These are phyloP conservation scores for Leishmania arabica DNA, from an alignment of 208 protist species.

Conservation along the genomic window DNA sequence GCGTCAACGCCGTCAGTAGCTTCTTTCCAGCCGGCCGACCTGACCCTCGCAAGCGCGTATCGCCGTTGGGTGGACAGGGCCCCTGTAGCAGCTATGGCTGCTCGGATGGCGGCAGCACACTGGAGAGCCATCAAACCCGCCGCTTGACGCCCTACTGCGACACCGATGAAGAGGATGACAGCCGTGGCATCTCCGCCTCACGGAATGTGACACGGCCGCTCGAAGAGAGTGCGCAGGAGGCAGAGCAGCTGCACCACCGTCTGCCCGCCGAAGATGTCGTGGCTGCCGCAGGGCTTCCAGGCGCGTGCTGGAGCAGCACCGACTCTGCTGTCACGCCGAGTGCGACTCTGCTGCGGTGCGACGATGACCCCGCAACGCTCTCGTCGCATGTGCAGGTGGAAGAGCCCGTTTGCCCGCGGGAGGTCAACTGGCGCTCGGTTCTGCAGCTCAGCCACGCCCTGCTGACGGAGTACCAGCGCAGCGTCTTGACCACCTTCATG, in stretches of 20 bases:
- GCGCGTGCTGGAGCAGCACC: not conserved
- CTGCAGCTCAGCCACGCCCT: constrained; percentile 8
- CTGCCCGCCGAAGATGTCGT: not conserved
- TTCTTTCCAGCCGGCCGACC: not conserved
- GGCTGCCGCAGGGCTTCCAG: not conserved
- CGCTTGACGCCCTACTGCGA: constrained; percentile 16
- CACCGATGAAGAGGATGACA: constrained; percentile 9
- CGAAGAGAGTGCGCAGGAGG: not conserved
- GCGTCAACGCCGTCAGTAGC: too few relatives aligned
- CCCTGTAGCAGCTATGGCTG: constrained; percentile 38
- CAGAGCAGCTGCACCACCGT: not conserved
- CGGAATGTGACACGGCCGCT: not conserved
- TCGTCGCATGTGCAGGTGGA: not conserved
- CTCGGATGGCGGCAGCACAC: constrained; percentile 22
- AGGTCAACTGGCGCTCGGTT: not conserved
- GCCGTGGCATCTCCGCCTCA: not conserved
- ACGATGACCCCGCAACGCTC: not conserved
- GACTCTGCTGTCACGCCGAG: not conserved
- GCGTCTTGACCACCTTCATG: constrained; percentile 17
- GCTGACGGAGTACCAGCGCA: constrained; percentile 15
- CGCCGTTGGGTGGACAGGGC: constrained; percentile 9
- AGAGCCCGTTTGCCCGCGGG: not conserved
- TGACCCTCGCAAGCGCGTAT: not conserved
- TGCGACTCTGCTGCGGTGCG: not conserved
- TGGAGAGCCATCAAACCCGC: constrained; percentile 12